Conservation (phyloP, 257 asterid species). For the Salvia hispanica region DNA sequence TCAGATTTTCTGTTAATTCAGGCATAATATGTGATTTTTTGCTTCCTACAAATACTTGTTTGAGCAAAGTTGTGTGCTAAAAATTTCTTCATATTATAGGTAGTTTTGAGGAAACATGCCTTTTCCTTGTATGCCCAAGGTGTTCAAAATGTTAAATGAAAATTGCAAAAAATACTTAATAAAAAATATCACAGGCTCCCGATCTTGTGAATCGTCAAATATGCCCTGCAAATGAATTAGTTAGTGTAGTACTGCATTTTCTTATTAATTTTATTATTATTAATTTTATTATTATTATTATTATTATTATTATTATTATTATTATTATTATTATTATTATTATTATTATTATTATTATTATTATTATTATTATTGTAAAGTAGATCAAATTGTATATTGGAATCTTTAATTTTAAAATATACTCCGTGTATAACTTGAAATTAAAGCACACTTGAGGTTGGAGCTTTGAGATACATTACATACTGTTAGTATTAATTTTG, state of each 20-base stretch:
- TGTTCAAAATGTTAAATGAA: background rate
- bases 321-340: too few relatives aligned
- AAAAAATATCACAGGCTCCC: background rate
- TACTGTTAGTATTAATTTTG: background rate
- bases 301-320: too few relatives aligned
- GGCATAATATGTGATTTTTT: slow-evolving; percentile 22
- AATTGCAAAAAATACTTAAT: background rate
- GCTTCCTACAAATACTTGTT: background rate
- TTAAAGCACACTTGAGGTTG: too few relatives aligned
- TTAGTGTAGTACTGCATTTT: background rate
- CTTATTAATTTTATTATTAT: too few relatives aligned
- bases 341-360: too few relatives aligned
- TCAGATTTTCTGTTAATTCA: slow-evolving; percentile 24
- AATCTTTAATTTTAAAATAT: too few relatives aligned
- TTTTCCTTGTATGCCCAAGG: background rate
- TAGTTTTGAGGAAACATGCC: slow-evolving; percentile 8
- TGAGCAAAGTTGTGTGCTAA: background rate
- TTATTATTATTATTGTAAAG: too few relatives aligned
- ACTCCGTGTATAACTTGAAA: too few relatives aligned
- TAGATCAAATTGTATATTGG: too few relatives aligned
- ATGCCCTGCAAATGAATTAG: background rate
- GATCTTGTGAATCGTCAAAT: background rate
- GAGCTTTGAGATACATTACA: too few relatives aligned
- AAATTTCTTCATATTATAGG: background rate
- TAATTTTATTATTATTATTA: too few relatives aligned